These are phyloP conservation scores for Fimicolochytrium jonesii DNA, from an alignment of 192 early-diverging fungal genomes.

Conservation along the genomic window DNA sequence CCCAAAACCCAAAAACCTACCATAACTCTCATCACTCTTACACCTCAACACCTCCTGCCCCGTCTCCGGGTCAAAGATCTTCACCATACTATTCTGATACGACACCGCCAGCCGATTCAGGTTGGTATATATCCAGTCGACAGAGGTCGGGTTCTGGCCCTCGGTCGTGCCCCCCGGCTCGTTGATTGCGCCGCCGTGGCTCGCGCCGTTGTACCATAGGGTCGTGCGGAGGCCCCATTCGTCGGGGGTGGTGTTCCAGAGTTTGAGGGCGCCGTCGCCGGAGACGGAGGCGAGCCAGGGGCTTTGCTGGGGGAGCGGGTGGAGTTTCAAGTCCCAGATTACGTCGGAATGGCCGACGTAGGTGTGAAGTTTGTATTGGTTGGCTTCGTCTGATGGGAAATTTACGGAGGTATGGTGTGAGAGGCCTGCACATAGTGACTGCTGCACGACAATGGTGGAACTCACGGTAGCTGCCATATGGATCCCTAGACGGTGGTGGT, in stretches of 20 bases:
- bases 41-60: constrained; percentile 54
- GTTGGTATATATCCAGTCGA: constrained; percentile 64
- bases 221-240: constrained; percentile 25
- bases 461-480: constrained; percentile 53
- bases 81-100: constrained; percentile 61
- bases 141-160: constrained; percentile 51
- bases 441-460: too few species aligned
- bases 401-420: too few species aligned
- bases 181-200: background rate
- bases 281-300: constrained; percentile 68
- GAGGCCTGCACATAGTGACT: too few species aligned
- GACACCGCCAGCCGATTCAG: constrained; percentile 57
- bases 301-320: constrained; percentile 47
- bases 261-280: constrained; percentile 74
- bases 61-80: constrained; percentile 74
- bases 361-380: constrained; percentile 44
- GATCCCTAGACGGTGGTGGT: constrained; percentile 47
- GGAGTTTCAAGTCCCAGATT: constrained; percentile 79
- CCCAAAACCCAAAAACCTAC: too few species aligned
- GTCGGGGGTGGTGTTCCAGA: constrained; percentile 64
- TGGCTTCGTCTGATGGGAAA: constrained; percentile 3
- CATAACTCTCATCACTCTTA: constrained; percentile 57
- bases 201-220: constrained; percentile 32
- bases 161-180: background rate
- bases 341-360: constrained; percentile 78